Evolutionary conservation across 257 asterid species (phyloP), one percentile per base, ranked within the genome.

Genomic region (Solanum arcanum): DNA sequence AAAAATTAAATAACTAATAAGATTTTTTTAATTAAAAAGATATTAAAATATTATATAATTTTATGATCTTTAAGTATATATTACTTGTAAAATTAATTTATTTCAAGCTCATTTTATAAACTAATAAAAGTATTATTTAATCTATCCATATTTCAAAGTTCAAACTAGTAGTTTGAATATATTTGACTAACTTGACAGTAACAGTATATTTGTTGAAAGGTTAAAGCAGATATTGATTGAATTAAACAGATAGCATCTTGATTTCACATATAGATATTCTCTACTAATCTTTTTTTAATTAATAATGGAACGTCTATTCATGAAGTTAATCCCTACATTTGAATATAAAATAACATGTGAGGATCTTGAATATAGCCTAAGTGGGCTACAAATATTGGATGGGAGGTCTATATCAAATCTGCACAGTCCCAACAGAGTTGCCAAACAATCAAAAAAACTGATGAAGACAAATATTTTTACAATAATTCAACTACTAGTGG

Each of bases 401-500:
- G 0, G 23, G 37, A 47, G 68, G 68, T 27, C 27, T 33, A 18
- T 46, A 1, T 80, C 68, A 29, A 27, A 80, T 80, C 68, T 80
- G 84, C 41, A 80, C 68, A 78, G 84, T 78, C 66, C 84, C 84
- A 27, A 15, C 12, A 47, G 10, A 49, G 42, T 80, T 27, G 66
- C 66, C 84, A 80, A 80, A 29, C 27, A 29, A 15, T 27, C 68
- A 80, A 78, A 33, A 78, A 25, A 25, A 46, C 66, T 78, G 66
- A 78, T 78, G 23, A 46, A 78, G 84, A 78, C 84, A 78, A 27
- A 15, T 2, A 2, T 14, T 14, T 47, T 25, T 9, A 29, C 42
- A 80, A 80, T 80, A 29, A 80, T 80, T 15, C 66, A 80, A 27
- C 42, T 9, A 80, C 44, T 15, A 46, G 84, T 80, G 68, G 84